Conservation (phyloP, 2,329 filamentous ascomycete species). For the Neofusicoccum parvum region DNA sequence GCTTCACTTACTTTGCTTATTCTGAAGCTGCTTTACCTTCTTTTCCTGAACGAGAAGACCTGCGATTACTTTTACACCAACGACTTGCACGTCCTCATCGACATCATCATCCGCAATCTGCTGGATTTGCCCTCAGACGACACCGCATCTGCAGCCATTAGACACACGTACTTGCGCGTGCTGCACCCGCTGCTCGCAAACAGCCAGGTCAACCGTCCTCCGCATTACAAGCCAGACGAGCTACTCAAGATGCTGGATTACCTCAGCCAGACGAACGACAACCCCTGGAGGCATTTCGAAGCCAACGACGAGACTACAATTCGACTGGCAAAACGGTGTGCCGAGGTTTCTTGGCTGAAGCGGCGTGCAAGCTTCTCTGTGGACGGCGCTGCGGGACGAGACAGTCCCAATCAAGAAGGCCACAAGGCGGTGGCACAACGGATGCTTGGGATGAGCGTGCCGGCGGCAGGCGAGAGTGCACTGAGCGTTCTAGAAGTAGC, state of each 20-base stretch:
- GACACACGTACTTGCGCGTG: constrained; percentile 93
- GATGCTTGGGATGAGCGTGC: constrained; percentile 42
- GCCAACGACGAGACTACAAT: constrained; percentile 79
- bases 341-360: constrained; percentile 69
- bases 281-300: constrained; percentile 63
- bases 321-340: constrained; percentile 74
- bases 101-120: constrained; percentile 96
- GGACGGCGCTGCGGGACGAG: background rate
- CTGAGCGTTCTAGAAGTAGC: constrained; percentile 44
- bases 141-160: constrained; percentile 55
- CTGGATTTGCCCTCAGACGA: constrained; percentile 88
- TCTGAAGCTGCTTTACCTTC: constrained; percentile 88
- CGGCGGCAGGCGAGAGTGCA: constrained; percentile 38
- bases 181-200: constrained; percentile 87
- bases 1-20: constrained; percentile 95
- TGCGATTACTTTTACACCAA: constrained; percentile 99
- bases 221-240: constrained; percentile 90
- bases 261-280: constrained; percentile 61
- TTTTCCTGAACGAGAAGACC: constrained; percentile 89
- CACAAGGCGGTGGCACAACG: constrained; percentile 42
- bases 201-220: constrained; percentile 83
- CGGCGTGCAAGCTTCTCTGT: constrained; percentile 21
- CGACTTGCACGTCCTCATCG: constrained; percentile 87
- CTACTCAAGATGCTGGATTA: constrained; percentile 75
- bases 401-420: constrained; percentile 30